Conservation (phyloP, 2,329 filamentous ascomycete species). For the Trichoderma cornu-damae region DNA sequence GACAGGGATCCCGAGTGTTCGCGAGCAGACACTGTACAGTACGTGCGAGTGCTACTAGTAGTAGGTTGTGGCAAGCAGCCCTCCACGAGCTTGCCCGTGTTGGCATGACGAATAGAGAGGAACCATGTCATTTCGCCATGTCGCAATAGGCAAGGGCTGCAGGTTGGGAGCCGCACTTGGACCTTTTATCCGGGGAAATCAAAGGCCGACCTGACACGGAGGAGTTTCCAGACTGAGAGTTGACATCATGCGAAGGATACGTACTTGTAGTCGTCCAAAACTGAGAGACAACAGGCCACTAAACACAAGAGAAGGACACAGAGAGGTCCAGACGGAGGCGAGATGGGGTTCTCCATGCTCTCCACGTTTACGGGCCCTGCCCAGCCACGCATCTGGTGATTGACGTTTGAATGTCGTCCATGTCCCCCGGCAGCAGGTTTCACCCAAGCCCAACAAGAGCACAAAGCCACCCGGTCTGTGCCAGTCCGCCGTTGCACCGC, state of each 20-base stretch:
- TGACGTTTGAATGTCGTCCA: conserved; percentile 7
- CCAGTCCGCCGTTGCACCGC: conserved; percentile 10
- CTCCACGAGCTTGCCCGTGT: background rate
- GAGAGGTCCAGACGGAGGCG: background rate
- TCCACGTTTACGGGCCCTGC: background rate
- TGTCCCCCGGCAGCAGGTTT: background rate
- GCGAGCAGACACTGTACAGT: background rate
- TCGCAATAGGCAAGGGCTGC: background rate
- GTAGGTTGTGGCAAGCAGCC: conserved; percentile 2
- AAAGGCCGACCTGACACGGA: conserved; percentile 3
- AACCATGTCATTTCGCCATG: background rate
- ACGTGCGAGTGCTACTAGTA: too few relatives aligned
- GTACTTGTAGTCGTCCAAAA: background rate
- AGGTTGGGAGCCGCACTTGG: background rate
- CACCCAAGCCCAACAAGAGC: background rate
- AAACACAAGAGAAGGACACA: background rate
- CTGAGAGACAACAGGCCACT: background rate
- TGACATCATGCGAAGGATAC: background rate
- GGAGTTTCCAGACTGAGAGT: background rate
- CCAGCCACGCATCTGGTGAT: background rate
- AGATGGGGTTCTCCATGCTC: background rate
- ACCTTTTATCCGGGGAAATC: background rate
- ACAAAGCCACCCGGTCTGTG: background rate
- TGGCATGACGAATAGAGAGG: conserved; percentile 1
- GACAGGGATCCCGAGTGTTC: background rate